phyloP scores from a whole-genome alignment of 2,329 filamentous ascomycete genomes.

The Nemania sp. region DNA sequence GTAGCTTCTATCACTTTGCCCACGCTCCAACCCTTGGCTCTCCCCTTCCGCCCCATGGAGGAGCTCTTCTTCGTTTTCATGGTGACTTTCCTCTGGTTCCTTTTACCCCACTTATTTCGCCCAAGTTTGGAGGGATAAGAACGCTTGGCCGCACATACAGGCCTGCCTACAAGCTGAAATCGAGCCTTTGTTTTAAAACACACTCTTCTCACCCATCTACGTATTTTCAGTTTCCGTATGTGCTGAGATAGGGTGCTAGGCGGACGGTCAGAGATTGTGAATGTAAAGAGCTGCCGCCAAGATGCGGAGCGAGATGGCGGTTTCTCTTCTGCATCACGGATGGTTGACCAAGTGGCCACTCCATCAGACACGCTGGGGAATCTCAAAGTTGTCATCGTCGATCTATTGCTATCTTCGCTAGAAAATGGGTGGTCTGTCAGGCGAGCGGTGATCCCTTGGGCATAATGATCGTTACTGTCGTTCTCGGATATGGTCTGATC shows the following conservation, averaged over 20 bases:
- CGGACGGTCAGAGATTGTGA: conserved; percentile 14
- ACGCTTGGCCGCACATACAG: background rate
- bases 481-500: conserved; percentile 19
- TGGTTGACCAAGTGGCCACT: conserved; percentile 20
- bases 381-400: conserved; percentile 7
- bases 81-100: background rate
- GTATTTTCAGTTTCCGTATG: conserved; percentile 30
- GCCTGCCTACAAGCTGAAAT: conserved; percentile 24
- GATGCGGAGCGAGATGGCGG: conserved; percentile 5
- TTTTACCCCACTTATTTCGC: conserved; percentile 16
- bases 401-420: conserved; percentile 22
- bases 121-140: conserved; percentile 3
- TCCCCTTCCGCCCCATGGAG: background rate
- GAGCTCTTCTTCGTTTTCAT: background rate
- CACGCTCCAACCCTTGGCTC: background rate
- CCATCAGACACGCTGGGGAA: conserved; percentile 4
- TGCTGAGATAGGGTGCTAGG: conserved; percentile 21
- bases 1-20: background rate
- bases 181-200: conserved; percentile 30
- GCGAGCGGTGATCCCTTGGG: conserved; percentile 9
- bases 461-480: conserved; percentile 16
- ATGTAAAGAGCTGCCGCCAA: conserved; percentile 18
- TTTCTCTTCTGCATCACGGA: background rate
- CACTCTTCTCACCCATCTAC: conserved; percentile 31
- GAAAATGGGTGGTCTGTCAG: conserved; percentile 22